Evolutionary conservation across 2,329 filamentous ascomycete species (phyloP).

Genomic region (Alternaria brassicae): DNA sequence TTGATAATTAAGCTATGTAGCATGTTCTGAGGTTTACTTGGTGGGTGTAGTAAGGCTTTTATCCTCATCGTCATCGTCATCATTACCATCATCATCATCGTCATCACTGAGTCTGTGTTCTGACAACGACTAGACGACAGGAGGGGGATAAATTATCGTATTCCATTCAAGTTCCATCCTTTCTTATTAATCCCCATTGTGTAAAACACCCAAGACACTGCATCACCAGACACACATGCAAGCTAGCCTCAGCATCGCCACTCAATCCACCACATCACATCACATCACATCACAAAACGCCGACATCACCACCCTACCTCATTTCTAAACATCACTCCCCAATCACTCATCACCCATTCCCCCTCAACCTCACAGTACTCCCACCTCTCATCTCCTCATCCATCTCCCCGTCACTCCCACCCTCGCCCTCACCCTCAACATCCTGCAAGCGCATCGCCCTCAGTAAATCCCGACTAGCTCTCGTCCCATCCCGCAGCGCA

Average conservation of each 20-base stretch:
- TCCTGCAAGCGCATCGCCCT: slow-evolving; percentile 42
- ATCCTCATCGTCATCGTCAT: neutral
- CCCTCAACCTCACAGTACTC: slow-evolving; percentile 17
- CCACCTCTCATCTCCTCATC: slow-evolving; percentile 12
- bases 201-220: no score
- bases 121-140: neutral
- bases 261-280: no score
- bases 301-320: no score
- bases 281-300: no score
- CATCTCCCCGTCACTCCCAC: neutral
- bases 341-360: neutral
- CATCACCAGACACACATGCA: neutral
- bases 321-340: neutral
- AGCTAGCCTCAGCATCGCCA: neutral
- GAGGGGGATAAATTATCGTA: neutral
- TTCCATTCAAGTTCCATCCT: neutral
- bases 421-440: slow-evolving; percentile 23
- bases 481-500: slow-evolving; percentile 41
- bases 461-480: slow-evolving; percentile 42
- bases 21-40: no score
- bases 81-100: neutral
- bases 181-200: no score
- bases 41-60: neutral
- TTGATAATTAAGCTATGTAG: neutral
- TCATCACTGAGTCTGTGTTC: neutral